Base-by-base conservation (phyloP, 31 red algal species). In the Odonthalia washingtoniensis region DNA sequence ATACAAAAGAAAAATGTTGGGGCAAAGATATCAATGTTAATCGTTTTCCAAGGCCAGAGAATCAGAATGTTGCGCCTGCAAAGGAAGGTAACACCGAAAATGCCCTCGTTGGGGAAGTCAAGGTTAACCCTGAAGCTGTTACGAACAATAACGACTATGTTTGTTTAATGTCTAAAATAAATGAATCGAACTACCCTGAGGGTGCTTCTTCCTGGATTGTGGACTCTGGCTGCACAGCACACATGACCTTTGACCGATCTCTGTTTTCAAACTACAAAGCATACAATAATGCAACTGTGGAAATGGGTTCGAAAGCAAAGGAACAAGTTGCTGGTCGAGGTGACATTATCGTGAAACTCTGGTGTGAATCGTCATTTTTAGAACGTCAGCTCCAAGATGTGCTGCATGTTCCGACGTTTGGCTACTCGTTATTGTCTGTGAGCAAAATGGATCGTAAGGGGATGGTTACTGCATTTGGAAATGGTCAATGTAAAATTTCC, bases 361-460 rank as follows among this genome's bases (percentile, higher is more conserved):
- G 35, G 17, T 40, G 0, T 0, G 18, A 75, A 31, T 0, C 9
- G 0, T 6, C 12, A 28, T 5, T 40, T 6, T 40, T 40, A 38
- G 34, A 32, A 6, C 42, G 72, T 0, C 35, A 40, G 18, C 27
- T 75, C 6, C 35, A 61, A 24, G 26, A 38, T 1, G 72, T 75
- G 0, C 38, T 42, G 0, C 72, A 0, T 12, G 72, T 75, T 35
- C 72, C 0, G 4, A 40, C 33, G 32, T 75, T 75, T 42, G 38
- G 26, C 18, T 75, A 40, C 42, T 75, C 72, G 72, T 38, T 75
- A 5, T 12, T 75, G 5, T 75, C 72, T 42, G 72, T 1, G n/a
- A 42, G 0, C 18, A 75, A 75, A 75, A 75, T 75, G 72, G 27
- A 40, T 18, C 4, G 42, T 5, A 4, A 38, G 9, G 72, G 72